Evolutionary conservation across 768 basidiomycete genomes (phyloP).

Genomic region (Tricholoma sp.): DNA sequence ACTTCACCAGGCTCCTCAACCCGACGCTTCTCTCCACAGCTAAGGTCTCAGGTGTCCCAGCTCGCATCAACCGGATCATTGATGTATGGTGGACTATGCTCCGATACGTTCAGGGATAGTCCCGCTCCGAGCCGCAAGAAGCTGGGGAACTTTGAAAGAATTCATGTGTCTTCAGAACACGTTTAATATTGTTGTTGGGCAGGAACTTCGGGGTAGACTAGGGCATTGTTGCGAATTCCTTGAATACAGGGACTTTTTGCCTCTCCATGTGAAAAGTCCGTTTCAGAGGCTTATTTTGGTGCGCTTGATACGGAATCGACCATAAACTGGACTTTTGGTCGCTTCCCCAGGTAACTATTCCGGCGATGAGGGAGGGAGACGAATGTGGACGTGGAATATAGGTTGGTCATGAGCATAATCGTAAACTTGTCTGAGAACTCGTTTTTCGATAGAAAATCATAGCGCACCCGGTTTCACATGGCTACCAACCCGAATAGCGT

Average conservation of each 20-base stretch:
- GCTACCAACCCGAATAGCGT: constrained; percentile 27
- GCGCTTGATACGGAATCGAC: constrained; percentile 11
- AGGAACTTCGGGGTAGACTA: constrained; percentile 34
- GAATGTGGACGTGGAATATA: too few relatives aligned
- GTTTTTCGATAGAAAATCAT: background rate
- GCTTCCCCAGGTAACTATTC: too few relatives aligned
- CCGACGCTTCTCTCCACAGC: constrained; percentile 34
- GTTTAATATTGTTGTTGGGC: constrained; percentile 32
- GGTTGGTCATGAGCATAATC: too few relatives aligned
- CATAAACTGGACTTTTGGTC: too few relatives aligned
- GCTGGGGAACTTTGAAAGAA: background rate
- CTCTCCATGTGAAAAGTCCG: constrained; percentile 15
- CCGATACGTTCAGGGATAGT: constrained; percentile 37
- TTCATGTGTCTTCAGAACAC: constrained; percentile 29
- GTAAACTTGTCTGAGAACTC: background rate
- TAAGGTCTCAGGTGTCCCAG: constrained; percentile 28
- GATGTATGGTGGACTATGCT: constrained; percentile 23
- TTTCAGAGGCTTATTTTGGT: constrained; percentile 1
- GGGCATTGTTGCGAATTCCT: constrained; percentile 35
- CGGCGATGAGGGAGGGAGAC: too few relatives aligned
- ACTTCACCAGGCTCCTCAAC: constrained; percentile 41
- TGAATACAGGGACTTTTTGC: constrained; percentile 40
- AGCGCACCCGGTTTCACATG: background rate
- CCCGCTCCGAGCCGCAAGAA: constrained; percentile 21
- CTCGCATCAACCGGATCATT: constrained; percentile 29